Base-by-base conservation (phyloP, 2,329 filamentous ascomycete genomes). In the Huntiella decipiens region DNA sequence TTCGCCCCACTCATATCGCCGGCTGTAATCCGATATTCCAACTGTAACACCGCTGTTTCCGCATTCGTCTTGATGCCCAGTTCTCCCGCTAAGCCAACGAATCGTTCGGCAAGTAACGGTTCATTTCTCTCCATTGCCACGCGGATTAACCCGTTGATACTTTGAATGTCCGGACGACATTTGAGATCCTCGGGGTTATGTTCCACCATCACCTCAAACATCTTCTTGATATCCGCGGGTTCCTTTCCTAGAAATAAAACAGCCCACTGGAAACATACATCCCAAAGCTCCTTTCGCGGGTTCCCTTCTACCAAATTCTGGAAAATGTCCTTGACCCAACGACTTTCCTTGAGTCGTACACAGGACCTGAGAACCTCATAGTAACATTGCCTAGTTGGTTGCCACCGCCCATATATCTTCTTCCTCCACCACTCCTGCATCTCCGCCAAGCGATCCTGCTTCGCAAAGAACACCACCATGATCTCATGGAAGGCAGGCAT, bases 141-240 rank as follows among this genome's bases (percentile, higher is more conserved):
- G 45, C 74, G 70, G 13, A 96, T 69, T 19, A 96, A 67, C 4
- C 66, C 64, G 56, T 96, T 93, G 54, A 96, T 76, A 4, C 81
- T 85, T 3, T 70, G 62, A 5, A 77, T 77, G 46, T 83, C 78
- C 0, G 85, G 74, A 5, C 65, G 60, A 3, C 70, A 53, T 12
- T 63, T 61, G 47, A 65, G 57, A 47, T 68, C 59, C 50, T 66
- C 58, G 44, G 63, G 55, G 51, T 65, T 69, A 42, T 66, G 62
- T 34, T 63, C 60, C n/a, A 66, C 60, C 68, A 85, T 79, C 15
- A 77, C 67, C 38, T 72, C 65, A 49, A 91, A 72, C 74, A 87
- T 85, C 52, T 77, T 73, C 46, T 74, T 70, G 50, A 87, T 68
- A 56, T 84, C 77, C 58, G 84, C 74, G 1, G 81, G 73, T 1